Conservation (phyloP, 108 stramenopile species). For the Pelagomonas calceolata region DNA sequence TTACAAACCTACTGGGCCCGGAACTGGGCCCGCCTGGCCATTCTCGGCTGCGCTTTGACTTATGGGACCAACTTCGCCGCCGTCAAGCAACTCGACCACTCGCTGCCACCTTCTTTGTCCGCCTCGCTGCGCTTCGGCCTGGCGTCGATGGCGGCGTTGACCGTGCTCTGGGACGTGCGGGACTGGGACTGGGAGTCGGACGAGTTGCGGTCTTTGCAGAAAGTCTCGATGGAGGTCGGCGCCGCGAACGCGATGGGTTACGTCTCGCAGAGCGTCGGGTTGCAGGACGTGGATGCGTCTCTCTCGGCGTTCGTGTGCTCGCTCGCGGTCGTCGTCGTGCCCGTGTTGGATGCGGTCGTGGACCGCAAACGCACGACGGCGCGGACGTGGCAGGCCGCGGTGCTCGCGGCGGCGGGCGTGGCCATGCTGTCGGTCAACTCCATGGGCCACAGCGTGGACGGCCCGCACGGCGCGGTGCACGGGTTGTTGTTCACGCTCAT, state of each 20-base stretch:
- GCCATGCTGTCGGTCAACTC: slow-evolving; percentile 35
- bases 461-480: no score
- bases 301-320: slow-evolving; percentile 50
- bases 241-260: slow-evolving; percentile 47
- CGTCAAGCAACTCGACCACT: slow-evolving; percentile 56
- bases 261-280: slow-evolving; percentile 44
- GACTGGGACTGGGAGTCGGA: background rate
- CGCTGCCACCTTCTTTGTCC: slow-evolving; percentile 45
- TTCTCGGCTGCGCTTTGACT: slow-evolving; percentile 49
- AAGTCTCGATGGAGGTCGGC: slow-evolving; percentile 14
- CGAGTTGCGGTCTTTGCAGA: no score
- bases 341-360: slow-evolving; percentile 34
- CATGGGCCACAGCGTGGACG: slow-evolving; percentile 25
- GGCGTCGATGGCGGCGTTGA: slow-evolving; percentile 22
- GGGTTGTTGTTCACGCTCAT: no score
- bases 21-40: slow-evolving; percentile 33
- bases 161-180: background rate
- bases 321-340: slow-evolving; percentile 47
- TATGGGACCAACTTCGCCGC: slow-evolving; percentile 74
- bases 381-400: slow-evolving; percentile 24
- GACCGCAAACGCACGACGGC: slow-evolving; percentile 26
- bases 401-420: slow-evolving; percentile 39
- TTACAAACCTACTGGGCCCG: no score
- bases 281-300: slow-evolving; percentile 44
- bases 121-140: slow-evolving; percentile 58